Percentiles rank a stretch among this genome's conserved stretches.
phyloP scores from a whole-genome alignment of 2,329 filamentous ascomycete genomes.

The Xylaria sp. region DNA sequence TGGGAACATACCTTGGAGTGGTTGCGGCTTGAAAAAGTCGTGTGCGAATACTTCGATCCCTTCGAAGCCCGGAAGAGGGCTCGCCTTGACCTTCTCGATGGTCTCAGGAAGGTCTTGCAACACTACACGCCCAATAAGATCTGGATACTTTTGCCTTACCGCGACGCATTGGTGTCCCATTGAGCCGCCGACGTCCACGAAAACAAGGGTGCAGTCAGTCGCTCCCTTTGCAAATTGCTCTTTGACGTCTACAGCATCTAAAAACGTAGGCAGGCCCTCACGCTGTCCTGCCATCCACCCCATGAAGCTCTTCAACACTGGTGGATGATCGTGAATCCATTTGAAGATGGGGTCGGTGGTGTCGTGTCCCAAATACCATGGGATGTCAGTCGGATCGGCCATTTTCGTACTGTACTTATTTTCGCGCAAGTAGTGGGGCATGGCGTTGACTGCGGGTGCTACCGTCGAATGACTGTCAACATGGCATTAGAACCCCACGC shows the following conservation, averaged over 20 bases:
- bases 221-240: constrained; percentile 24
- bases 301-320: constrained; percentile 24
- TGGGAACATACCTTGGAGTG: constrained; percentile 22
- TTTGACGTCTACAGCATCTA: constrained; percentile 29
- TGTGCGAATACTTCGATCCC: constrained; percentile 25
- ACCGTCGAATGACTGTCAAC: constrained; percentile 19
- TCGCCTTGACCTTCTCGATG: constrained; percentile 22
- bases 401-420: constrained; percentile 23
- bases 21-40: constrained; percentile 32
- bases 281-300: constrained; percentile 31
- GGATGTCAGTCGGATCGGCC: constrained; percentile 10
- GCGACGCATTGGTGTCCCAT: constrained; percentile 33
- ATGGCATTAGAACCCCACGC: not conserved
- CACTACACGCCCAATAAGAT: constrained; percentile 30
- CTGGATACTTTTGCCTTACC: constrained; percentile 24
- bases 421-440: constrained; percentile 31
- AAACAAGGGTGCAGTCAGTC: constrained; percentile 21
- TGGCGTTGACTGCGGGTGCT: constrained; percentile 23
- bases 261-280: constrained; percentile 25
- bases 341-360: constrained; percentile 21
- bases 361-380: constrained; percentile 26
- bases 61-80: constrained; percentile 31
- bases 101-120: constrained; percentile 30
- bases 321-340: constrained; percentile 29
- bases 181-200: constrained; percentile 36